These are phyloP conservation scores for Chrysosporium queenslandicum DNA, from an alignment of 2,329 filamentous ascomycete genomes.

Conservation along the genomic window DNA sequence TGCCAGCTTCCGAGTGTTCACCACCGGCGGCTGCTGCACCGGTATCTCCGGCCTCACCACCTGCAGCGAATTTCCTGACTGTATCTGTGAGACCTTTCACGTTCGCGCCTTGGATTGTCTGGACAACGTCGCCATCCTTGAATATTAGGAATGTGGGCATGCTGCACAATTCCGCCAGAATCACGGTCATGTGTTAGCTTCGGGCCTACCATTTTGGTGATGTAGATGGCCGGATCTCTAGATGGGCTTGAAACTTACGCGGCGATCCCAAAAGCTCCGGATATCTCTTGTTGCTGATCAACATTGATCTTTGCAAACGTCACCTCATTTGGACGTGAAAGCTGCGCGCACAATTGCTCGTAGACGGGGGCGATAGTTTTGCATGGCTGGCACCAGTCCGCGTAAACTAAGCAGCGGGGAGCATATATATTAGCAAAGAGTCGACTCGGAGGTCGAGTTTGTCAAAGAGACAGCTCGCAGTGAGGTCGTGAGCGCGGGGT, in stretches of 20 bases:
- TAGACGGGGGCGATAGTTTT: conserved; percentile 74
- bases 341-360: conserved; percentile 60
- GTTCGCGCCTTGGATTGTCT: conserved; percentile 66
- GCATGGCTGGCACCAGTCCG: conserved; percentile 78
- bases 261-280: conserved; percentile 61
- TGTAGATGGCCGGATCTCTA: no score
- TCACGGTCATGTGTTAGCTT: background rate
- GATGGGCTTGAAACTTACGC: conserved; percentile 44
- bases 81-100: conserved; percentile 58
- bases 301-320: conserved; percentile 83
- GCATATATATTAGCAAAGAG: conserved; percentile 21
- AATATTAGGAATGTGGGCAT: conserved; percentile 93
- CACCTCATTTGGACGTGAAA: conserved; percentile 62
- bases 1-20: conserved; percentile 33
- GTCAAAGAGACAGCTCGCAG: background rate
- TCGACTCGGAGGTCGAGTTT: no score
- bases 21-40: conserved; percentile 35
- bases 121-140: conserved; percentile 56
- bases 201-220: no score
- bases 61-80: conserved; percentile 53
- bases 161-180: conserved; percentile 25
- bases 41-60: conserved; percentile 33
- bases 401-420: conserved; percentile 56
- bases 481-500: conserved; percentile 6
- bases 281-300: conserved; percentile 64